Base-by-base conservation (phyloP, 208 protist species). In the Acanthamoeba culbertsoni region DNA sequence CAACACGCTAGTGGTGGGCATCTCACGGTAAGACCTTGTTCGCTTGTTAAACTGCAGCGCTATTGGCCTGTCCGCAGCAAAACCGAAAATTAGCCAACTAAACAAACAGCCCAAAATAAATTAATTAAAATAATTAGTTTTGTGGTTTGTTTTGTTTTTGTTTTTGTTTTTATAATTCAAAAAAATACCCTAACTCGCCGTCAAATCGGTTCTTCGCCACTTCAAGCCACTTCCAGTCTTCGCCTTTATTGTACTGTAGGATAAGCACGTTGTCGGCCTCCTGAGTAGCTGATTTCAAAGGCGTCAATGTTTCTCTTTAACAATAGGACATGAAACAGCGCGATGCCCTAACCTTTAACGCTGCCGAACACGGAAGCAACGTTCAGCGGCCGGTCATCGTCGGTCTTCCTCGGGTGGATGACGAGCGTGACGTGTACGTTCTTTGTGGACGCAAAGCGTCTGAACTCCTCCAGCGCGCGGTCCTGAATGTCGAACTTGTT, bases 371-470 rank as follows among this genome's bases (percentile, higher is more conserved):
- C 94, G 33, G 95, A 96, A 2, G 62, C 88, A 18, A 94, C 77
- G 31, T 51, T 90, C 0, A 96, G 40, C 43, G 86, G 37, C 16
- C 35, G 57, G 14, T 94, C 71, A 18, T 94, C 79, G 26, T 96
- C 95, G 33, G 95, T 91, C 86, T 97, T 97, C 33, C 95, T 51
- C 37, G 96, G 96, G 71, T 97, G 96, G 82, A 97, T 94, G 0
- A 97, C 96, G 10, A 97, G 26, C 18, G 96, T 96, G 33, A 97
- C 93, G 89, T 97, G 96, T 14, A 97, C 96, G 92, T 97, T 97
- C 33, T 97, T 94, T 12, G 68, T 42, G 8, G 96, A 96, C 1
- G 96, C 96, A 94, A 97, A 97, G 6, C 75, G 82, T 33, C 96
- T 43, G 14, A 97, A 65, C 73, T 94, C 91, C 59, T 95, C 84